Evolutionary conservation across 2,329 filamentous ascomycete species (phyloP).

Genomic region (Hawksworthiomyces lignivorus): DNA sequence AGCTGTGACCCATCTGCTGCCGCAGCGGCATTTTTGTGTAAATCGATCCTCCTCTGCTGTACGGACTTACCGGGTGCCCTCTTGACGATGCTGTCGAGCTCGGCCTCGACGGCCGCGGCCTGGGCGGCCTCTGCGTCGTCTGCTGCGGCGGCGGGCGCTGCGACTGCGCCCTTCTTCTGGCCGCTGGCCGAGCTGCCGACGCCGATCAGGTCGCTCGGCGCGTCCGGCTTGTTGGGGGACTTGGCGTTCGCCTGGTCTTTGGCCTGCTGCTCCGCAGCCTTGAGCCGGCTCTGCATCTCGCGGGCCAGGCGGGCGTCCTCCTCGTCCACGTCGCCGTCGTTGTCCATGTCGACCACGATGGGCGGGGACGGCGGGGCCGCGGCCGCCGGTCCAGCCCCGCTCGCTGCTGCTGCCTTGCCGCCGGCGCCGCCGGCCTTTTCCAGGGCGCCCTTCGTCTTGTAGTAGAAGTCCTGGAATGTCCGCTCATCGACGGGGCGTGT

Average conservation of each 20-base stretch:
- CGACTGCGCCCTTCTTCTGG: conserved; percentile 35
- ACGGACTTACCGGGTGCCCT: conserved; percentile 60
- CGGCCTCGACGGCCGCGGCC: conserved; percentile 51
- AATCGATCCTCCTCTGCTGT: too few species aligned
- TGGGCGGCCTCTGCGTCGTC: conserved; percentile 58
- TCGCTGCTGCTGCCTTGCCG: conserved; percentile 24
- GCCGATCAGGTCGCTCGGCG: conserved; percentile 49
- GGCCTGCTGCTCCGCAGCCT: conserved; percentile 60
- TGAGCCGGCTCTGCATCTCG: conserved; percentile 54
- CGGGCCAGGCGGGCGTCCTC: conserved; percentile 47
- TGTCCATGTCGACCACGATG: conserved; percentile 40
- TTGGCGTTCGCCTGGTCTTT: conserved; percentile 64
- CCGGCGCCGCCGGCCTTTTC: conserved; percentile 18
- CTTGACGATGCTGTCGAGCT: conserved; percentile 74
- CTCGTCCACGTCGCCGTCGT: conserved; percentile 47
- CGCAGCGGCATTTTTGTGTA: too few species aligned
- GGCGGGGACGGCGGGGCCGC: conserved; percentile 26
- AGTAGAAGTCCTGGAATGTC: conserved; percentile 48
- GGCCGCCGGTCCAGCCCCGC: conserved; percentile 27
- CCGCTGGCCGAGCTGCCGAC: conserved; percentile 50
- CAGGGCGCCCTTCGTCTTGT: conserved; percentile 50
- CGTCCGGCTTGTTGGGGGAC: conserved; percentile 51
- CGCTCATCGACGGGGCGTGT: conserved; percentile 36
- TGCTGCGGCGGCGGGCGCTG: conserved; percentile 34
- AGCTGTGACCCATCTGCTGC: too few species aligned